Percentiles rank a stretch among this genome's conserved stretches.
Conservation (phyloP, 495 filamentous ascomycete genomes). For the Trichodelitschia bisporula region DNA sequence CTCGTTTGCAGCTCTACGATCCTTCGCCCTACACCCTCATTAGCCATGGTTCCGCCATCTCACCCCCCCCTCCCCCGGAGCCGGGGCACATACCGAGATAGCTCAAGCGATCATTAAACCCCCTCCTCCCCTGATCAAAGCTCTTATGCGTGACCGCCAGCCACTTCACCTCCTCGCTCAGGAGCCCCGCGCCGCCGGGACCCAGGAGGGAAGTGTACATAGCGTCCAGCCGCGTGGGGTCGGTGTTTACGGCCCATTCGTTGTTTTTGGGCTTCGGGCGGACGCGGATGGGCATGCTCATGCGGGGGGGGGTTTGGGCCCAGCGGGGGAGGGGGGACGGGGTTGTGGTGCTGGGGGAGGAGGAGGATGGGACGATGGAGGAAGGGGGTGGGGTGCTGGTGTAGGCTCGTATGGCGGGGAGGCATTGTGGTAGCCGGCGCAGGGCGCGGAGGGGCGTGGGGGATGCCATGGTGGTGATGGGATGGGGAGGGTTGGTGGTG, state of each 20-base stretch:
- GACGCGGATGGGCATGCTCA: conserved; percentile 40
- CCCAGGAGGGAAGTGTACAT: conserved; percentile 55
- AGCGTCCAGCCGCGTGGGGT: conserved; percentile 42
- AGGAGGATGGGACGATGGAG: conserved; percentile 2
- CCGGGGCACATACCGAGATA: conserved; percentile 68
- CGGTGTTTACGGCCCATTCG: conserved; percentile 43
- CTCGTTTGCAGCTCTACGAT: conserved; percentile 60
- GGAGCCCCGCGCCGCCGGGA: conserved; percentile 29
- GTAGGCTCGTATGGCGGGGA: conserved; percentile 5
- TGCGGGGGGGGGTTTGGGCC: conserved; percentile 52
- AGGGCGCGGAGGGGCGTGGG: conserved; percentile 5
- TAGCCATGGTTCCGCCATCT: conserved; percentile 2
- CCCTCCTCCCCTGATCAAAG: conserved; percentile 83
- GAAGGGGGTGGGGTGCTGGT: conserved; percentile 5
- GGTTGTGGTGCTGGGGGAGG: conserved; percentile 5
- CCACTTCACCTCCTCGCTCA: conserved; percentile 89
- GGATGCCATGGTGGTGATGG: conserved; percentile 8
- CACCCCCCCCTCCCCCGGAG: no score
- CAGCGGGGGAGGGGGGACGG: conserved; percentile 38
- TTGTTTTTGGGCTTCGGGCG: conserved; percentile 17
- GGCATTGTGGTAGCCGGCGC: conserved; percentile 1
- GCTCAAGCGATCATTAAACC: conserved; percentile 84
- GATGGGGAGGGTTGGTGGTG: no score
- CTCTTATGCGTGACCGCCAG: conserved; percentile 94
- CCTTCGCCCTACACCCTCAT: conserved; percentile 34